These are phyloP conservation scores for Globisporangium cylindrosporum DNA, from an alignment of 352 stramenopile species.

Conservation along the genomic window DNA sequence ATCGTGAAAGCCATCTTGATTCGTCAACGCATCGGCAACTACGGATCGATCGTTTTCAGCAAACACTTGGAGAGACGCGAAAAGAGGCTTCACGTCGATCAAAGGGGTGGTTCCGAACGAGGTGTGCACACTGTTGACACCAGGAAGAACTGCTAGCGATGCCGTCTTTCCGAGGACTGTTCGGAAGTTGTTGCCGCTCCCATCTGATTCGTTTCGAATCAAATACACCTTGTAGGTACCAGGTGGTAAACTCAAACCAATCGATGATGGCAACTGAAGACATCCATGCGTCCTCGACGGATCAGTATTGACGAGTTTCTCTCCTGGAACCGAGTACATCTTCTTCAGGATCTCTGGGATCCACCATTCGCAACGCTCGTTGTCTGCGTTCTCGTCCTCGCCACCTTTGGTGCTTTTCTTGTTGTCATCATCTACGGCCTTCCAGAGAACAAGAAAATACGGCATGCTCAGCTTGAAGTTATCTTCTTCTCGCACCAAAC, in stretches of 20 bases:
- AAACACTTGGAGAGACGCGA: conserved; percentile 36
- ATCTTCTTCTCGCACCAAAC: conserved; percentile 38
- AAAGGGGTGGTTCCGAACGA: conserved; percentile 54
- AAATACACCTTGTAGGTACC: conserved; percentile 45
- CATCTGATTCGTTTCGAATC: conserved; percentile 34
- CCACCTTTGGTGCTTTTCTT: conserved; percentile 7
- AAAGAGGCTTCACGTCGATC: conserved; percentile 50
- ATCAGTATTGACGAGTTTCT: conserved; percentile 24
- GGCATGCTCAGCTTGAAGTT: conserved; percentile 37
- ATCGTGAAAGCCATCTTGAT: conserved; percentile 26
- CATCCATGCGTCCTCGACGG: conserved; percentile 17
- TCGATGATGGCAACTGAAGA: conserved; percentile 35
- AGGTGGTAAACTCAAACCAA: conserved; percentile 42
- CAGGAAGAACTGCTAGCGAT: conserved; percentile 37
- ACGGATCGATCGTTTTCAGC: conserved; percentile 20
- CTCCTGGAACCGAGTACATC: conserved; percentile 24
- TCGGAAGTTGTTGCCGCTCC: conserved; percentile 25
- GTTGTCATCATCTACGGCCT: conserved; percentile 6
- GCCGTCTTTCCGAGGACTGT: conserved; percentile 26
- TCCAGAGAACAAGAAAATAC: conserved; percentile 49
- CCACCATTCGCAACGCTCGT: conserved; percentile 33
- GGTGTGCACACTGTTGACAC: conserved; percentile 49
- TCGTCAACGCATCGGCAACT: conserved; percentile 17
- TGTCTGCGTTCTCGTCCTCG: conserved; percentile 1
- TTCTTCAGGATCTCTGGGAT: conserved; percentile 28